Conservation (phyloP, 805 yeast genomes). For the Naumovozyma dairenensis region DNA sequence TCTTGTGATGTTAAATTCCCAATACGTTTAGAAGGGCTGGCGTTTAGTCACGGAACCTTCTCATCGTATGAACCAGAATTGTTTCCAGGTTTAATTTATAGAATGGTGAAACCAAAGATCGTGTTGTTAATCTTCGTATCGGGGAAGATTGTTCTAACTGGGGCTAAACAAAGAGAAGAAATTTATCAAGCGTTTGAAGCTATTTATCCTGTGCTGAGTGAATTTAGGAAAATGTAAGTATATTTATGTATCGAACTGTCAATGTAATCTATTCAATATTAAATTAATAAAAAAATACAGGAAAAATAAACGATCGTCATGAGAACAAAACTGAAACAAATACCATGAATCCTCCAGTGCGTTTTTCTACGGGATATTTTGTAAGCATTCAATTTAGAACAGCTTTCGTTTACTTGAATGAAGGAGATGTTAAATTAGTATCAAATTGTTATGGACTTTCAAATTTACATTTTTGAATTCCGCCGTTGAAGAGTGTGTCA, state of each 20-base stretch:
- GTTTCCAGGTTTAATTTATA: conserved; percentile 95
- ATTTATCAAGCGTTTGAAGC: conserved; percentile 97
- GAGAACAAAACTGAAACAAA: too few relatives aligned
- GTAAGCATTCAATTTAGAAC: too few relatives aligned
- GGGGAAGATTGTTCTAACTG: conserved; percentile 94
- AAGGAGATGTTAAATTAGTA: too few relatives aligned
- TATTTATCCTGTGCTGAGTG: conserved; percentile 95
- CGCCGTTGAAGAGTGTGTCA: too few relatives aligned
- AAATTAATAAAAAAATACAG: too few relatives aligned
- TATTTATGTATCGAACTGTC: conserved; percentile 8
- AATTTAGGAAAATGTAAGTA: conserved; percentile 65
- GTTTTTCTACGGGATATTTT: too few relatives aligned
- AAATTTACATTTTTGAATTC: too few relatives aligned
- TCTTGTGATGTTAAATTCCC: conserved; percentile 98
- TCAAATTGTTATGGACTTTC: too few relatives aligned
- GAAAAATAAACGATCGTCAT: too few relatives aligned
- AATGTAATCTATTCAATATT: too few relatives aligned
- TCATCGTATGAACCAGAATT: conserved; percentile 96
- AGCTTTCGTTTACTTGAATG: too few relatives aligned
- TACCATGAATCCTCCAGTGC: too few relatives aligned
- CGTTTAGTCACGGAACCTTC: conserved; percentile 97
- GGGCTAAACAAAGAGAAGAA: conserved; percentile 98
- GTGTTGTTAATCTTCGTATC: conserved; percentile 91
- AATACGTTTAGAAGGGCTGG: conserved; percentile 91
- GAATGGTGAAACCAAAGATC: conserved; percentile 98